Base-by-base conservation (phyloP, 2,329 filamentous ascomycete species). In the Verruconis gallopava region DNA sequence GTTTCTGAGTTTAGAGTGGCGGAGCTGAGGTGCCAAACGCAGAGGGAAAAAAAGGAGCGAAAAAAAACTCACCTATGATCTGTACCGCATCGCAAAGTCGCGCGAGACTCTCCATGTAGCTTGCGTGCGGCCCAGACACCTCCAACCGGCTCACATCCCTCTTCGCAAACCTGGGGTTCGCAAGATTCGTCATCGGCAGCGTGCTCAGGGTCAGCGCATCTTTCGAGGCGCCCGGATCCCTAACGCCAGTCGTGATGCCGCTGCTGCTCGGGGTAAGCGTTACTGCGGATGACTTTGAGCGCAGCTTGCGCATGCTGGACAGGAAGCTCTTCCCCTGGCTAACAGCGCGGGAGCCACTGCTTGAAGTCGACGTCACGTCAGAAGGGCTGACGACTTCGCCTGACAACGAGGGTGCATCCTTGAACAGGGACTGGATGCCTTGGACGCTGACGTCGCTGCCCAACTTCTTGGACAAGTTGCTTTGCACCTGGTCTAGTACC, bases 391-490 rank as follows among this genome's bases (percentile, higher is more conserved):
- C 13, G 2, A 21, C 41, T 6, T 43, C 41, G 5, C 21, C 41
- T 5, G 17, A 5, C 5, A 19, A 6, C 12, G 38, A 21, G 4
- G 65, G 67, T 4, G 77, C 75, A 38, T 85, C 80, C 55, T 79
- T 86, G 64, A 93, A 93, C 38, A 93, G 66, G 0, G 72, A 62
- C n/a, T 73, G 69, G 2, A 80, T 73, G 4, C 80, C 76, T 44
- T 89, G 79, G 2, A 88, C 76, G 9, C 91, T 91, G 9, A 98
- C 91, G 49, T 98, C 91, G 53, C 72, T 85, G n/a, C 91, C 89
- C 3, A 98, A 72, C 54, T 86, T 93, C 56, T 93, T 89, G 4
- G 75, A 66, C 33, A 96, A 66, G 3, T 73, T 70, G 1, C 69
- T 64, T 58, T 95, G 88, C 0, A 88, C 83, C 56, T 89, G 82